These are phyloP conservation scores for Amphirosellinia nigrospora DNA, from an alignment of 495 filamentous ascomycete genomes.

Conservation along the genomic window DNA sequence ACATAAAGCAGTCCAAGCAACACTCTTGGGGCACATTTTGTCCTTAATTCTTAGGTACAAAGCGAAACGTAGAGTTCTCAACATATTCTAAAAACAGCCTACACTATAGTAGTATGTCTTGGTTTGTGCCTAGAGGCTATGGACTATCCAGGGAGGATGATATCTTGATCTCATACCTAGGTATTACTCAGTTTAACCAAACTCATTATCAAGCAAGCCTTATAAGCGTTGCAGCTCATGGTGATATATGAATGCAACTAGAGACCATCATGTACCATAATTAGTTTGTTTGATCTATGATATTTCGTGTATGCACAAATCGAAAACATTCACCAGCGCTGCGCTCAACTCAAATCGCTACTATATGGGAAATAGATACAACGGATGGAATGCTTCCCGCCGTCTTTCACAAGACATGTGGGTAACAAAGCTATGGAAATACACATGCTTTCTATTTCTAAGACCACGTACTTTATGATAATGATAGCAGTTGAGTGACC, in stretches of 20 bases:
- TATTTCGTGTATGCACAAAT: not conserved
- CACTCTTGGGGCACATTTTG: not conserved
- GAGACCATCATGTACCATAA: not conserved
- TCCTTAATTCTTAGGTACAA: not conserved
- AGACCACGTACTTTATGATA: not conserved
- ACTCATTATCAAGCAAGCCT: not conserved
- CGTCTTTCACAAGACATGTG: not conserved
- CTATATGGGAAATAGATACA: not conserved
- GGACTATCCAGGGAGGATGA: not conserved
- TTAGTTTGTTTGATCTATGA: not conserved
- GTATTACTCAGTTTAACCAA: not conserved
- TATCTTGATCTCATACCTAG: too few relatives aligned
- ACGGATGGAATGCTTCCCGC: not conserved
- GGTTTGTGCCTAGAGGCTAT: too few relatives aligned
- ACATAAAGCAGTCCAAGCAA: too few relatives aligned
- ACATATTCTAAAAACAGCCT: too few relatives aligned
- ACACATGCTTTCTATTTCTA: not conserved
- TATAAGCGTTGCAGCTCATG: not conserved
- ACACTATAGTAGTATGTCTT: not conserved
- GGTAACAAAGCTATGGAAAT: not conserved
- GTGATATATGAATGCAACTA: not conserved
- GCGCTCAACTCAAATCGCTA: not conserved
- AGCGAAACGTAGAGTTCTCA: not conserved
- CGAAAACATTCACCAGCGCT: not conserved
- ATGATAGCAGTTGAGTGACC: not conserved